Evolutionary conservation across 164 flowering plant species (phyloP).

Genomic region (Vitis vinifera): ASM3070453v1 NC_081808.1:8169001-8169500

Average conservation of each 20-base stretch:
- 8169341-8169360: conserved; percentile 37
- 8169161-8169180: conserved; percentile 18
- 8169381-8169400: neutral
- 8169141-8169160: too few species aligned
- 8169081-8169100: too few species aligned
- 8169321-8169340: conserved; percentile 20
- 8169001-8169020: too few species aligned
- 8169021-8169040: too few species aligned
- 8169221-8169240: conserved; percentile 13
- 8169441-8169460: conserved; percentile 37
- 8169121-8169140: too few species aligned
- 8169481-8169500: conserved; percentile 36
- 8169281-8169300: conserved; percentile 23
- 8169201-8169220: conserved; percentile 23
- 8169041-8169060: too few species aligned
- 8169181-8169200: conserved; percentile 16
- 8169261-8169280: conserved; percentile 22
- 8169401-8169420: conserved; percentile 33
- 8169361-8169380: conserved; percentile 8
- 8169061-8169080: too few species aligned
- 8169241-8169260: conserved; percentile 33
- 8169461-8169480: conserved; percentile 25
- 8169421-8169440: conserved; percentile 22
- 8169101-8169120: too few species aligned
- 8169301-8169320: conserved; percentile 40